A percentile compares a stretch with the other conserved stretches of the same genome.
These are phyloP conservation scores for Xylaria palmicola DNA, from an alignment of 495 filamentous ascomycete species.

Conservation along the genomic window DNA sequence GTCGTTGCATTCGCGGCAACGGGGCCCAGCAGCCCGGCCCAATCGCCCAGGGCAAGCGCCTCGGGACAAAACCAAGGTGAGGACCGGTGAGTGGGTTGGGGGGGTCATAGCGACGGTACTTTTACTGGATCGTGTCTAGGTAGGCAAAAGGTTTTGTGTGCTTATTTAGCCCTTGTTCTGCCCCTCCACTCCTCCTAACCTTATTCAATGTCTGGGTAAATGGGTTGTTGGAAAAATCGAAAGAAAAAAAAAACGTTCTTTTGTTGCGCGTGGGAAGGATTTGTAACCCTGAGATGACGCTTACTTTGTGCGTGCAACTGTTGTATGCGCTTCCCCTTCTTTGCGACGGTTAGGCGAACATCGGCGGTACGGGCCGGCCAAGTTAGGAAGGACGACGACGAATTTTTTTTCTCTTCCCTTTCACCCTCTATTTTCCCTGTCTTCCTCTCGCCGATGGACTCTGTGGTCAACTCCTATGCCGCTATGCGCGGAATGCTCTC, in stretches of 20 bases:
- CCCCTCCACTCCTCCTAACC: background rate
- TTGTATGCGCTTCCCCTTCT: too few relatives aligned
- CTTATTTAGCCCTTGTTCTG: conserved; percentile 1
- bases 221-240: too few relatives aligned
- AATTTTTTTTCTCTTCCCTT: background rate
- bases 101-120: background rate
- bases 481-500: too few relatives aligned
- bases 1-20: background rate
- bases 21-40: too few relatives aligned
- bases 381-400: conserved; percentile 15
- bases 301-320: too few relatives aligned
- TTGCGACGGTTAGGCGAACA: background rate
- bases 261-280: background rate
- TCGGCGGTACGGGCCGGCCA: conserved; percentile 12
- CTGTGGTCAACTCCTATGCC: too few relatives aligned
- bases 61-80: too few relatives aligned
- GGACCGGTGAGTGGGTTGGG: background rate
- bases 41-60: background rate
- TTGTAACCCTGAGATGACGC: conserved; percentile 3
- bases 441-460: too few relatives aligned
- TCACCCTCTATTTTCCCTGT: background rate
- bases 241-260: too few relatives aligned
- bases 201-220: too few relatives aligned
- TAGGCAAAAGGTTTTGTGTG: too few relatives aligned
- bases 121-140: background rate